These are phyloP conservation scores for Cyathus striatus DNA, from an alignment of 768 basidiomycete species.

Conservation along the genomic window DNA sequence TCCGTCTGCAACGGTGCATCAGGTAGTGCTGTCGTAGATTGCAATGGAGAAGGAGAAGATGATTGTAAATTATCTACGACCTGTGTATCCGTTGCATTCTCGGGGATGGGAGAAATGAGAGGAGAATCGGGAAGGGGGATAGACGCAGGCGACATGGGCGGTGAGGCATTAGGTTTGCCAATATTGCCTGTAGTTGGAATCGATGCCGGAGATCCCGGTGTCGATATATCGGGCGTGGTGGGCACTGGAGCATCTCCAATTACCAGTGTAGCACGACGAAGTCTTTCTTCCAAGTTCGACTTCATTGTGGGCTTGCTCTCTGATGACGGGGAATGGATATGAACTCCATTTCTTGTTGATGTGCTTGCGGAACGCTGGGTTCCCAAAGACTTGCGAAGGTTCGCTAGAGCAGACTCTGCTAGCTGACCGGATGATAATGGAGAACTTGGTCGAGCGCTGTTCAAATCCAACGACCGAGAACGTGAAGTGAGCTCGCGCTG, in stretches of 20 bases:
- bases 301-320: slow-evolving; percentile 38
- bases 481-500: slow-evolving; percentile 15
- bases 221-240: not conserved
- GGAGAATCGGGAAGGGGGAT: no score
- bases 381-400: slow-evolving; percentile 59
- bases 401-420: slow-evolving; percentile 56
- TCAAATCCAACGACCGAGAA: slow-evolving; percentile 27
- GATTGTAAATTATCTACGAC: no score
- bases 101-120: no score
- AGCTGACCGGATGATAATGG: slow-evolving; percentile 45
- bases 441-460: slow-evolving; percentile 18
- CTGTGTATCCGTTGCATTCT: no score
- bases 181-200: slow-evolving; percentile 13
- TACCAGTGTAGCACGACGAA: slow-evolving; percentile 59
- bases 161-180: slow-evolving; percentile 21
- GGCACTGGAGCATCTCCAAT: slow-evolving; percentile 47
- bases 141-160: no score
- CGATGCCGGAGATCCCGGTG: slow-evolving; percentile 13
- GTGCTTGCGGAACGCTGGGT: slow-evolving; percentile 36
- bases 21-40: no score
- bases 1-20: no score
- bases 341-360: slow-evolving; percentile 9
- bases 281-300: slow-evolving; percentile 72
- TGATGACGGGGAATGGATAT: slow-evolving; percentile 13
- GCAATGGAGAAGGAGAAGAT: no score